phyloP scores from a whole-genome alignment of 1,284 basidiomycete species.

The Nidula niveotomentosa region DNA sequence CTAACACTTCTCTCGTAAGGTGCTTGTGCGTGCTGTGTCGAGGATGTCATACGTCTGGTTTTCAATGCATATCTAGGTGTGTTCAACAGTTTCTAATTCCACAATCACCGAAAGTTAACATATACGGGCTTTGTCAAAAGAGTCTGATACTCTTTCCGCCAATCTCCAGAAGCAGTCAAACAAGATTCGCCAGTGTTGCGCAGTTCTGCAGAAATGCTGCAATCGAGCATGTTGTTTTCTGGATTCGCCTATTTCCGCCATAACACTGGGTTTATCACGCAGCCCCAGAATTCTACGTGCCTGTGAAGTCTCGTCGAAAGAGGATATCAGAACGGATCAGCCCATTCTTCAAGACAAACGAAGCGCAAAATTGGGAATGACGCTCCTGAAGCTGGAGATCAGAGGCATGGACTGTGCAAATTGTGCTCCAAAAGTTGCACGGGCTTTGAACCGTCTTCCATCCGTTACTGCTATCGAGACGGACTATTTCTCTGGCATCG shows the following conservation, averaged over 20 bases:
- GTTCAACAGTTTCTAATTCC: no score
- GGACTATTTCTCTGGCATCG: constrained; percentile 10
- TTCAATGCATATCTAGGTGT: neutral
- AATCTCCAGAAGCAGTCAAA: neutral
- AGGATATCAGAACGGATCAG: neutral
- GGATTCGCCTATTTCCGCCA: neutral
- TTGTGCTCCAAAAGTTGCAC: constrained; percentile 11
- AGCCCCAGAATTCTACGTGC: neutral
- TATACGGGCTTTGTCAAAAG: no score
- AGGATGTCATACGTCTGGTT: neutral
- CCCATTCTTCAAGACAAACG: no score
- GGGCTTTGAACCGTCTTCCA: constrained; percentile 12
- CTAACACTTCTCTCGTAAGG: neutral
- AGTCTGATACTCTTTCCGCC: no score
- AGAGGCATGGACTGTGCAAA: constrained; percentile 16
- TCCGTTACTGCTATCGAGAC: constrained; percentile 10
- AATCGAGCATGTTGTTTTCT: neutral
- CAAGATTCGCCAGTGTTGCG: neutral
- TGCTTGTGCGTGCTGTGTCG: neutral
- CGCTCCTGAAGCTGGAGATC: constrained; percentile 11
- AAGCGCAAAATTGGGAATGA: neutral
- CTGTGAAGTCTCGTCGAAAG: neutral
- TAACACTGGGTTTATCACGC: neutral
- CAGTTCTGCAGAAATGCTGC: neutral
- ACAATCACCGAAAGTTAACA: no score